Conservation (phyloP, 257 asterid species). For the Haberlea rhodopensis region DNA sequence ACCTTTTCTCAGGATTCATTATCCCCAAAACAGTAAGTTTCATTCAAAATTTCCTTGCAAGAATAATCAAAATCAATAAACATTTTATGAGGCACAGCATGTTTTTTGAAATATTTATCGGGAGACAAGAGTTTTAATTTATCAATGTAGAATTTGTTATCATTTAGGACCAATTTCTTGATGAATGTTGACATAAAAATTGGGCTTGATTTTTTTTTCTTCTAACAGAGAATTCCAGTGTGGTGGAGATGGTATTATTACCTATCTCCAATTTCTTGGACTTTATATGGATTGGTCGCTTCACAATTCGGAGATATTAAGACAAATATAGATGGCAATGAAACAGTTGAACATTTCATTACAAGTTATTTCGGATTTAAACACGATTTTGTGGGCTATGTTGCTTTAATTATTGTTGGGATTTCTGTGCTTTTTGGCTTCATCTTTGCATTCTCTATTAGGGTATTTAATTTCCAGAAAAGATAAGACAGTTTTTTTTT, state of each 20-base stretch:
- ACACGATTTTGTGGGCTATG: constrained; percentile 38
- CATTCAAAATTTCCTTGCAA: not conserved
- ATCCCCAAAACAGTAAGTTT: constrained; percentile 39
- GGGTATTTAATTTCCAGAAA: constrained; percentile 40
- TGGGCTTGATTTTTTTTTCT: not conserved
- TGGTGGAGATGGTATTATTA: constrained; percentile 50
- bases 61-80: not conserved
- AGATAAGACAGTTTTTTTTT: constrained; percentile 24
- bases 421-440: constrained; percentile 32
- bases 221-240: constrained; percentile 41
- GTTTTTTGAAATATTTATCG: no score
- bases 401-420: constrained; percentile 30
- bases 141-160: no score
- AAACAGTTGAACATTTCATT: constrained; percentile 35
- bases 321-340: constrained; percentile 25
- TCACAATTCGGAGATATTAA: constrained; percentile 40
- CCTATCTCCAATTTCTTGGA: constrained; percentile 34
- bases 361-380: constrained; percentile 32
- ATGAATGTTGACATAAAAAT: no score
- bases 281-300: constrained; percentile 40
- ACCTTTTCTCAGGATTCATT: constrained; percentile 45
- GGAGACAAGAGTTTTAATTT: no score
- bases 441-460: constrained; percentile 40
- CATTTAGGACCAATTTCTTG: no score
- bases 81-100: no score